Evolutionary conservation across 345 rosid genomes (phyloP).

Genomic region (Hevea brasiliensis): DNA sequence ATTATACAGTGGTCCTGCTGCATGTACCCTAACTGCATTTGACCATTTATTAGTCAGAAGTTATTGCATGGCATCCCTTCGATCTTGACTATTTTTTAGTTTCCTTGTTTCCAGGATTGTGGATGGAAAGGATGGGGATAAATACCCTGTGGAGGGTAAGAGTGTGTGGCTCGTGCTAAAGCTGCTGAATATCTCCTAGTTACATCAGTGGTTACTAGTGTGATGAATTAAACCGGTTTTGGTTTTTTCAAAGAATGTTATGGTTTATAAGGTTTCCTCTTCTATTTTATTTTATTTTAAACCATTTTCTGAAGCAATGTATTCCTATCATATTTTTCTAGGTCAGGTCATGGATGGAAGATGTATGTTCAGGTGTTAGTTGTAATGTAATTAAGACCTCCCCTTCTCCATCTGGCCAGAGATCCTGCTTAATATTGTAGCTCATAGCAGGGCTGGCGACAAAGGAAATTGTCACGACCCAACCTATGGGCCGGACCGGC

Average conservation of each 20-base stretch:
- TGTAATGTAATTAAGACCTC: slow-evolving; percentile 33
- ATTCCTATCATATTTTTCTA: slow-evolving; percentile 27
- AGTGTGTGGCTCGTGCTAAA: slow-evolving; percentile 68
- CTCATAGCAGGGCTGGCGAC: slow-evolving; percentile 85
- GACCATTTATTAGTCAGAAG: background rate
- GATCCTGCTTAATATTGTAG: slow-evolving; percentile 63
- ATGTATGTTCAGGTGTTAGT: slow-evolving; percentile 55
- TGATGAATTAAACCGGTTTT: slow-evolving; percentile 13
- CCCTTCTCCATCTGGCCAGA: slow-evolving; percentile 59
- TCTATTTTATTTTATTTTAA: background rate
- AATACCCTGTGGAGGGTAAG: slow-evolving; percentile 85
- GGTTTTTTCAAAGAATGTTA: slow-evolving; percentile 1
- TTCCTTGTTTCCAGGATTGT: slow-evolving; percentile 46
- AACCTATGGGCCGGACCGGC: too few species aligned
- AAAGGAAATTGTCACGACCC: slow-evolving; percentile 88
- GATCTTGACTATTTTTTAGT: slow-evolving; percentile 11
- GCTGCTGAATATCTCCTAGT: slow-evolving; percentile 91
- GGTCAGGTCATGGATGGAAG: slow-evolving; percentile 94
- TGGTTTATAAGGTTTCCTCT: background rate
- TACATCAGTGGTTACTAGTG: slow-evolving; percentile 13
- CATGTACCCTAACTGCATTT: too few species aligned
- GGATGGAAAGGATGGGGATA: slow-evolving; percentile 99
- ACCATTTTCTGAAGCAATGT: background rate
- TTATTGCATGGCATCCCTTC: background rate
- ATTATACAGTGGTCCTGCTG: too few species aligned